These are phyloP conservation scores for Datura wrightii DNA, from an alignment of 257 asterid species.

Conservation along the genomic window DNA sequence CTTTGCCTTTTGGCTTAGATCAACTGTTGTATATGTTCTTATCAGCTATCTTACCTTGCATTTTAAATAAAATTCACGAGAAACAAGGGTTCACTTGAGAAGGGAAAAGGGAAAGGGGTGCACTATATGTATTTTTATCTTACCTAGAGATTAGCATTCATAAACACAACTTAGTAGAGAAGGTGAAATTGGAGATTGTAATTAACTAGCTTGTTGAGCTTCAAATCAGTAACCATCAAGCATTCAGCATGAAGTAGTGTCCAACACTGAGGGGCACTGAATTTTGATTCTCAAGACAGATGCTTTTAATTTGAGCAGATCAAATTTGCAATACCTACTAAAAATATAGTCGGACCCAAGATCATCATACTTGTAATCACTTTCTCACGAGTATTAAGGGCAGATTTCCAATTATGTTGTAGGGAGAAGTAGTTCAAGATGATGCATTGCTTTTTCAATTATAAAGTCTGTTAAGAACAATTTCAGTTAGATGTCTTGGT, in stretches of 20 bases:
- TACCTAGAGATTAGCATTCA: not conserved
- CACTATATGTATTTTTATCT: not conserved
- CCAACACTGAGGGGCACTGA: not conserved
- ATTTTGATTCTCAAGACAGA: not conserved
- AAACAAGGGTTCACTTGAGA: not conserved
- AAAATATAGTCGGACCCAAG: not conserved
- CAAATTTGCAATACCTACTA: not conserved
- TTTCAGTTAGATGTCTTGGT: not conserved
- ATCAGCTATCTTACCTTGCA: not conserved
- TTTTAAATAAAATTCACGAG: not conserved
- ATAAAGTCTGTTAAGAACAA: not conserved
- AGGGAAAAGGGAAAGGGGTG: not conserved
- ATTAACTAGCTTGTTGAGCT: slow-evolving; percentile 7
- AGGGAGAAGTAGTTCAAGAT: slow-evolving; percentile 3
- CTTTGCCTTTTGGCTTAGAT: not conserved
- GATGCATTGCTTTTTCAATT: slow-evolving; percentile 8
- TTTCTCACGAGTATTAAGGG: not conserved
- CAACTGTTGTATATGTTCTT: not conserved
- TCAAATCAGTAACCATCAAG: not conserved
- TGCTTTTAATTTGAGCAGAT: not conserved
- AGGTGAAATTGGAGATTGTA: not conserved
- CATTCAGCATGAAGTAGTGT: not conserved
- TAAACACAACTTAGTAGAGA: not conserved
- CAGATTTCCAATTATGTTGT: not conserved
- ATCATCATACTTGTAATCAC: not conserved